Evolutionary conservation across 306 rosid genomes (phyloP), one percentile per base, ranked within the genome.

Genomic region (Cicer bijugum): DNA sequence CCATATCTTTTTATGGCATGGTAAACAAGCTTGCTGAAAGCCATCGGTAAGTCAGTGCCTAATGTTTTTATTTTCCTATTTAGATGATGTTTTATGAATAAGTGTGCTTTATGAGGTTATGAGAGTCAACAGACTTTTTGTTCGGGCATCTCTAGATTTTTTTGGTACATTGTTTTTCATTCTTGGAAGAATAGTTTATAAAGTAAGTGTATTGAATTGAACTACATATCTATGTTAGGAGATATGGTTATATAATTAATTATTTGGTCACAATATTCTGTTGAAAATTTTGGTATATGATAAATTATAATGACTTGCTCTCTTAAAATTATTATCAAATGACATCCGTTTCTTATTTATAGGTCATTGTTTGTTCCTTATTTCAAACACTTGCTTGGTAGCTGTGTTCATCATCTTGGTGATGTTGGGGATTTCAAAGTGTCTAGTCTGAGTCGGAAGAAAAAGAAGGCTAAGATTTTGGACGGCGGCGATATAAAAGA

Each of bases 361-460:
- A 94, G 97, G 90, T 91, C 97, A 38, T 84, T 94, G 77, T 94
- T 94, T 84, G 92, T 94, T 83, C 94, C 98, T 28, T 94, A 91
- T 85, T 91, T 91, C 86, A 94, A 91, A 77, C 86, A 86, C 88
- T 81, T 94, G 91, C 88, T 91, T 7, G 89, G 83, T 51, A 81
- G 88, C 74, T 87, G 96, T 80, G 86, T 94, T 55, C 84, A 52
- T 23, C 83, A 86, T 88, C 98, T 91, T 57, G 75, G 82, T 59
- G 80, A 67, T 56, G 58, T 68, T 64, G 90, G 89, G 72, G 88
- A 84, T 79, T 76, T 65, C 62, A 77, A 79, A 42, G 53, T 70
- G 40, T 70, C 88, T 17, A 81, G 72, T 69, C 68, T 77, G 66
- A 83, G 70, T 8, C 82, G 63, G 23, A 94, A 87, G 87, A 91